phyloP scores from a whole-genome alignment of 805 yeast genomes.

The Sugiyamaella valdiviana region DNA sequence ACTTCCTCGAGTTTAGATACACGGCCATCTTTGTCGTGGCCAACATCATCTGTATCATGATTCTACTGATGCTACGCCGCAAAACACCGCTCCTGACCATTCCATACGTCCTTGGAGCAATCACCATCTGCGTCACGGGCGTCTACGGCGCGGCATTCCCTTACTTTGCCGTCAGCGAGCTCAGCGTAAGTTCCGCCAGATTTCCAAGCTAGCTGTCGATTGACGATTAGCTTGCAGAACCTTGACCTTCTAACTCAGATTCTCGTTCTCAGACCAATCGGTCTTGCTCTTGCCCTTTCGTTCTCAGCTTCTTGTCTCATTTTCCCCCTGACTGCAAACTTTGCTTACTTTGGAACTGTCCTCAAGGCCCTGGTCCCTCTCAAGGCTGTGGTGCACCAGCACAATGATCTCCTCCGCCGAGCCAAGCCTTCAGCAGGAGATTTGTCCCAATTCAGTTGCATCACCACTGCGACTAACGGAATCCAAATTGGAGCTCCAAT shows the following conservation, averaged over 20 bases:
- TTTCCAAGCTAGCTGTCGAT: too few relatives aligned
- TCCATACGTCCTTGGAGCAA: constrained; percentile 24
- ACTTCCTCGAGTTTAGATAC: constrained; percentile 17
- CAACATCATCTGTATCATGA: constrained; percentile 17
- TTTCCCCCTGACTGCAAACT: constrained; percentile 27
- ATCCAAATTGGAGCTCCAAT: constrained; percentile 14
- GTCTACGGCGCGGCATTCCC: constrained; percentile 23
- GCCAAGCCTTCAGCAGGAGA: constrained; percentile 16
- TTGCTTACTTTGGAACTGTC: constrained; percentile 17
- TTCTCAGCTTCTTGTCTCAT: constrained; percentile 21
- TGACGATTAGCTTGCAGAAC: background rate
- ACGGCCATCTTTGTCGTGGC: constrained; percentile 25
- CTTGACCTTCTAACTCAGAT: constrained; percentile 18
- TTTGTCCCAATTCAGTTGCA: constrained; percentile 5
- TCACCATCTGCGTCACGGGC: constrained; percentile 20
- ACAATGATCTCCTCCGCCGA: constrained; percentile 1
- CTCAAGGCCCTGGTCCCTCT: constrained; percentile 17
- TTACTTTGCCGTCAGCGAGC: constrained; percentile 14
- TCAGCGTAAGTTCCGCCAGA: background rate
- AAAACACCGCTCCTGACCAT: constrained; percentile 17
- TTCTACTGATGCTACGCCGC: constrained; percentile 18
- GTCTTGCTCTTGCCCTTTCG: constrained; percentile 23
- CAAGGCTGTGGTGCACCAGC: constrained; percentile 8
- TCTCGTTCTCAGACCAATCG: constrained; percentile 22
- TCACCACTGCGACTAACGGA: constrained; percentile 8